Conservation (phyloP, 176 grass and related monocot species). For the Aegilops speltoides region DNA sequence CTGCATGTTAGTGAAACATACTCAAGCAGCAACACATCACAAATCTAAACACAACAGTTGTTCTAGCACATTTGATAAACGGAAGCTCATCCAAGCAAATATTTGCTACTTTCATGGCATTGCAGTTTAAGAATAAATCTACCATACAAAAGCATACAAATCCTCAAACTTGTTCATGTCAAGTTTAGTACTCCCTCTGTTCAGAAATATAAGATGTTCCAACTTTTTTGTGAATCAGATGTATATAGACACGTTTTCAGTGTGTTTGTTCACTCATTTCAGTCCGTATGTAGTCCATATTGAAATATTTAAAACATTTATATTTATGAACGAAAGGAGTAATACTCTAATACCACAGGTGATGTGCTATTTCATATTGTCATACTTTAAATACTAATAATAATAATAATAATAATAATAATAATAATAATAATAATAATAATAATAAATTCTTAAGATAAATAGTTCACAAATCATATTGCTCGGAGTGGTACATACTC, state of each 20-base stretch:
- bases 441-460: neutral
- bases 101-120: neutral
- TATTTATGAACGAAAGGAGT: no score
- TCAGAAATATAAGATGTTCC: no score
- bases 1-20: constrained; percentile 17
- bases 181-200: neutral
- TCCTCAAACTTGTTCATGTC: neutral
- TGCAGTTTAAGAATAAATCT: neutral
- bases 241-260: no score
- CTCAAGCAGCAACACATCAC: constrained; percentile 1
- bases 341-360: neutral
- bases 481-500: neutral
- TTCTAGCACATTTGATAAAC: constrained; percentile 14
- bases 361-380: neutral
- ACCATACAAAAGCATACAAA: neutral
- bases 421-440: neutral
- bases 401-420: neutral
- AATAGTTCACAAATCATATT: constrained; percentile 10
- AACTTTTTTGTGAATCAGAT: no score
- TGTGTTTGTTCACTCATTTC: no score
- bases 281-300: no score
- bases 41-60: constrained; percentile 3
- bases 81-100: neutral
- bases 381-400: neutral
- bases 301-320: no score